Percentiles rank a stretch among this genome's conserved stretches.
phyloP scores from a whole-genome alignment of 805 yeast genomes.

The Candida nanaspora region DNA sequence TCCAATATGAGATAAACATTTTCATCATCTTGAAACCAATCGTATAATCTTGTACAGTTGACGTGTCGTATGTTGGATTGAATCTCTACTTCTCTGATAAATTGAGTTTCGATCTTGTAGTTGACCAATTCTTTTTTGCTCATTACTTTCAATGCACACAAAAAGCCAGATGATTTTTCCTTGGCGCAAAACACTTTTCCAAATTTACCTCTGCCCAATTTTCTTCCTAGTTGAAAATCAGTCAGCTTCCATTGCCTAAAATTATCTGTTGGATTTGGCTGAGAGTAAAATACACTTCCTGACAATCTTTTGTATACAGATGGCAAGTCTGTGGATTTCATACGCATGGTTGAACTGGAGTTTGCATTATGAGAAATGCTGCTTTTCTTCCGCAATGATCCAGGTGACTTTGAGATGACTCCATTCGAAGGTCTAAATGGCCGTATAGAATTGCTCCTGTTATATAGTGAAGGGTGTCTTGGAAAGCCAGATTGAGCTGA shows the following conservation, averaged over 20 bases:
- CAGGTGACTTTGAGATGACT: not conserved
- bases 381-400: not conserved
- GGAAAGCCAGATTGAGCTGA: not conserved
- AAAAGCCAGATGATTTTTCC: constrained; percentile 66
- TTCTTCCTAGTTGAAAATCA: constrained; percentile 83
- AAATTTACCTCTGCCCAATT: constrained; percentile 87
- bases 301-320: not conserved
- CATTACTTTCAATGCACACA: constrained; percentile 91
- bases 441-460: not conserved
- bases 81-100: constrained; percentile 86
- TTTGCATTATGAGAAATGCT: not conserved
- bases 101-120: constrained; percentile 75
- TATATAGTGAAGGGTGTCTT: not conserved
- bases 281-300: too few species aligned
- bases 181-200: constrained; percentile 88
- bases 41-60: constrained; percentile 72
- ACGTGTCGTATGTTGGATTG: constrained; percentile 76
- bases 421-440: not conserved
- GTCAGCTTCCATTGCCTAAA: constrained; percentile 24
- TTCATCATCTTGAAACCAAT: constrained; percentile 75
- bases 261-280: too few species aligned
- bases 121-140: constrained; percentile 69
- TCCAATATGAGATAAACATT: constrained; percentile 82
- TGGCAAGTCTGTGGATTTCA: not conserved
- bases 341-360: not conserved